These are phyloP conservation scores for Dendrothele bispora DNA, from an alignment of 768 basidiomycete genomes.

Conservation along the genomic window DNA sequence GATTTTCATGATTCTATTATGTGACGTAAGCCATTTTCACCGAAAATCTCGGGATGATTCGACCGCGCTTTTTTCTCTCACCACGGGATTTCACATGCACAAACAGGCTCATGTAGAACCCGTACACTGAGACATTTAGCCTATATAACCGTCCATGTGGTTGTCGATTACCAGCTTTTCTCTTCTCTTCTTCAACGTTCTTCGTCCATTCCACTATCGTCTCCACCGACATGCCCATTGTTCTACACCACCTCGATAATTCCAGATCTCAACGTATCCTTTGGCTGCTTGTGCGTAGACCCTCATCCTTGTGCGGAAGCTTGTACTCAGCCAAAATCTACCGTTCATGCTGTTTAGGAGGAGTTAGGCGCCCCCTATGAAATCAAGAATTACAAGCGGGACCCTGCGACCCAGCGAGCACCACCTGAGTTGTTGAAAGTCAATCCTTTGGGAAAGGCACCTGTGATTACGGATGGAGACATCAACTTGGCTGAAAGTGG, in stretches of 20 bases:
- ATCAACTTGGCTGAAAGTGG: slow-evolving; percentile 38
- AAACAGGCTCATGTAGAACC: too few species aligned
- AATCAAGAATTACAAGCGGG: slow-evolving; percentile 40
- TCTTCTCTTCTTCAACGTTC: too few species aligned
- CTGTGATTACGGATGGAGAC: slow-evolving; percentile 46
- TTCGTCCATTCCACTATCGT: too few species aligned
- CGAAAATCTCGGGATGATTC: too few species aligned
- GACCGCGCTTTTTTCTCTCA: too few species aligned
- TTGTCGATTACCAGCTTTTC: too few species aligned
- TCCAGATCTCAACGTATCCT: slow-evolving; percentile 51
- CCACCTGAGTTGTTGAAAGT: slow-evolving; percentile 36
- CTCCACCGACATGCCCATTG: too few species aligned
- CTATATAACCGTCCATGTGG: too few species aligned
- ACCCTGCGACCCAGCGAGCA: slow-evolving; percentile 26
- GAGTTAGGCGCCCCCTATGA: slow-evolving; percentile 48
- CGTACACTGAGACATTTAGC: too few species aligned
- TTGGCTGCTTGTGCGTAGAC: slow-evolving; percentile 37
- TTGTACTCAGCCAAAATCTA: slow-evolving; percentile 1
- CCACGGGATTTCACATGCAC: too few species aligned
- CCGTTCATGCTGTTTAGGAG: slow-evolving; percentile 34
- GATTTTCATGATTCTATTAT: too few species aligned
- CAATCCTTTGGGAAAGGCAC: slow-evolving; percentile 47
- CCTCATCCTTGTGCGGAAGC: not conserved
- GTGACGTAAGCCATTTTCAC: too few species aligned
- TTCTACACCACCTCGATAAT: slow-evolving; percentile 46